phyloP scores from a whole-genome alignment of 2,329 filamentous ascomycete species.

The Rasamsonia emersonii region DNA sequence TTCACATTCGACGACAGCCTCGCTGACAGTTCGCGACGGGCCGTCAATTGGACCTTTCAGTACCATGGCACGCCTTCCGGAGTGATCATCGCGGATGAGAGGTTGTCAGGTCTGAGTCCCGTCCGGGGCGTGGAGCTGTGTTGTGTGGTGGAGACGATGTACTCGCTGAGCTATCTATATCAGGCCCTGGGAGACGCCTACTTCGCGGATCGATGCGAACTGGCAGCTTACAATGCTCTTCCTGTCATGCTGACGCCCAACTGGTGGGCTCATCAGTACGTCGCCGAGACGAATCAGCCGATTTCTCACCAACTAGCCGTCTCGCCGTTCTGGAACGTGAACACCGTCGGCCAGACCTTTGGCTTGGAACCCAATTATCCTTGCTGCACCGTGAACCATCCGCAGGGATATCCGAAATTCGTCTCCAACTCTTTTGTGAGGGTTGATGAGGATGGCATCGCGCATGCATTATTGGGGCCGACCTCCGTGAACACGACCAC shows the following conservation, averaged over 20 bases:
- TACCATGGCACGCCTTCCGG: slow-evolving; percentile 44
- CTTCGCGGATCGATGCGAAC: slow-evolving; percentile 46
- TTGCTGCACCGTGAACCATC: slow-evolving; percentile 53
- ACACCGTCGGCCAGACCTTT: slow-evolving; percentile 39
- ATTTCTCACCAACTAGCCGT: slow-evolving; percentile 35
- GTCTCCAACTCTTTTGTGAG: slow-evolving; percentile 40
- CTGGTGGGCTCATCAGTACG: slow-evolving; percentile 51
- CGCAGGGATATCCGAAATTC: slow-evolving; percentile 50
- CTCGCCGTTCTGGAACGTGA: slow-evolving; percentile 43
- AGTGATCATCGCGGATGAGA: slow-evolving; percentile 43
- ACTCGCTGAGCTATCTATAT: slow-evolving; percentile 45
- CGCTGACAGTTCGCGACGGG: slow-evolving; percentile 31
- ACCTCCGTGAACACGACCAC: slow-evolving; percentile 33
- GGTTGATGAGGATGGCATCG: slow-evolving; percentile 37
- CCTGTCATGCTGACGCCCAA: slow-evolving; percentile 44
- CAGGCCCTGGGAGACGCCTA: slow-evolving; percentile 37
- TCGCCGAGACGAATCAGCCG: slow-evolving; percentile 47
- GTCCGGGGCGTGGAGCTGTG: slow-evolving; percentile 42
- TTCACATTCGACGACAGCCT: slow-evolving; percentile 38
- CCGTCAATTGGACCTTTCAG: slow-evolving; percentile 39
- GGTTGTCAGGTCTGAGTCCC: slow-evolving; percentile 37
- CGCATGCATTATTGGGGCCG: slow-evolving; percentile 44
- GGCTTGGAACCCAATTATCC: slow-evolving; percentile 45
- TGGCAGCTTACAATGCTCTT: slow-evolving; percentile 47
- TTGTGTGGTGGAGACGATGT: slow-evolving; percentile 45